Evolutionary conservation across 2,329 filamentous ascomycete species (phyloP), one percentile per base, ranked within the genome.

Genomic region (Neofusicoccum sp.): DNA sequence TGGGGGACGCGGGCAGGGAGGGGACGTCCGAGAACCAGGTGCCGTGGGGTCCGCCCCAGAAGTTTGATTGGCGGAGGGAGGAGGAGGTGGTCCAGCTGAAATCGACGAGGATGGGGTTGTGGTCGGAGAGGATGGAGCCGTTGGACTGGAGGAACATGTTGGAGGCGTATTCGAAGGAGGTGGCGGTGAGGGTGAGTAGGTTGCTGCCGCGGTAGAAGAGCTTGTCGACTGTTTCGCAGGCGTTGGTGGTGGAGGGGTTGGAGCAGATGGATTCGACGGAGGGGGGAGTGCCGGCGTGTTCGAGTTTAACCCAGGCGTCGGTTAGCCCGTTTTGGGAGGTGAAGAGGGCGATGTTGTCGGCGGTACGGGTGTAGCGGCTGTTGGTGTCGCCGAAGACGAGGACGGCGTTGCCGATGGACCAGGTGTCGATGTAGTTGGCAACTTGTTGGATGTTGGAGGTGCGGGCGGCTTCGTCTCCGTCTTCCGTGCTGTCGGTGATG

Each of bases 201-300:
- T 79, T 68, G 16, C 79, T 80, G 36, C 80, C 79, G 41, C 86
- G 83, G 76, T 85, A 89, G 67, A 88, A 83, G 50, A 88, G 77
- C 75, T 90, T 90, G 75, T 90, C 88, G 41, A 90, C 86, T 3
- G 83, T 85, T 76, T 90, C 88, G 73, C 88, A 90, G 4, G 74
- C 71, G 69, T 80, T 80, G 50, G 74, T 80, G 0, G 78, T 77
- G 34, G 81, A 81, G 0, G 87, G 87, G 67, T 87, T 88, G n/a
- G 74, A 74, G 74, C 88, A 90, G 14, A 84, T 62, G 3, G 76
- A 65, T 56, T 73, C 73, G 9, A 59, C 52, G 11, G 64, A 62
- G 6, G 73, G 73, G 3, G 66, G 60, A 0, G 65, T 64, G 5
- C 69, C 70, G 29, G 65, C 66, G 8, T 64, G 67, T 31, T 83